These are phyloP conservation scores for Xylariales sp. DNA, from an alignment of 2,329 filamentous ascomycete species.

Conservation along the genomic window DNA sequence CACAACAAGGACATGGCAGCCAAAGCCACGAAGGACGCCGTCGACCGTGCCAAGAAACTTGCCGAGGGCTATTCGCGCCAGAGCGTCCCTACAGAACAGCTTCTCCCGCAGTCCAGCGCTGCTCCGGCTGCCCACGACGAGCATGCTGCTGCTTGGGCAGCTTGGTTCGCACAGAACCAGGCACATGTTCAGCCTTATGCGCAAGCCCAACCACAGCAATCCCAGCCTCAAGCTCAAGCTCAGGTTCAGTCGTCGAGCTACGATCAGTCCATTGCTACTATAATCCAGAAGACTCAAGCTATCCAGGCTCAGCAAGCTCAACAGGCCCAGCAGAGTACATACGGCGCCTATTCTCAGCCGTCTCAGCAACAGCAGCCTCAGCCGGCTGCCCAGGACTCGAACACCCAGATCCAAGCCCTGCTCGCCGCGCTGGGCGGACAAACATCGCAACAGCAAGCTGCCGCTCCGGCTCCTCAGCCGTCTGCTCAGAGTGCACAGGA, in stretches of 20 bases:
- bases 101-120: conserved; percentile 16
- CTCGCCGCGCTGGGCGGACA: conserved; percentile 20
- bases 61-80: conserved; percentile 28
- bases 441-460: conserved; percentile 7
- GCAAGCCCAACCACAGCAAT: conserved; percentile 4
- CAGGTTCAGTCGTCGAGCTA: too few relatives aligned
- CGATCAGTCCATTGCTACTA: too few relatives aligned
- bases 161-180: conserved; percentile 35
- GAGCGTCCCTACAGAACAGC: conserved; percentile 14
- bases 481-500: conserved; percentile 6
- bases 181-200: not conserved
- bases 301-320: conserved; percentile 8
- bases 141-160: conserved; percentile 31
- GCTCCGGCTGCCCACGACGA: conserved; percentile 15
- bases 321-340: conserved; percentile 7
- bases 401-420: conserved; percentile 20
- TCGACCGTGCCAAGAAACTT: conserved; percentile 30
- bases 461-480: conserved; percentile 5
- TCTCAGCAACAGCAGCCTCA: conserved; percentile 12
- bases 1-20: conserved; percentile 36
- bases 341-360: conserved; percentile 11
- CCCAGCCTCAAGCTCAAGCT: not conserved
- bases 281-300: too few relatives aligned
- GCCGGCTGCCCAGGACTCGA: conserved; percentile 17
- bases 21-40: conserved; percentile 34